Conservation (phyloP, 257 asterid species). For the Solanum ossicruentum region DNA sequence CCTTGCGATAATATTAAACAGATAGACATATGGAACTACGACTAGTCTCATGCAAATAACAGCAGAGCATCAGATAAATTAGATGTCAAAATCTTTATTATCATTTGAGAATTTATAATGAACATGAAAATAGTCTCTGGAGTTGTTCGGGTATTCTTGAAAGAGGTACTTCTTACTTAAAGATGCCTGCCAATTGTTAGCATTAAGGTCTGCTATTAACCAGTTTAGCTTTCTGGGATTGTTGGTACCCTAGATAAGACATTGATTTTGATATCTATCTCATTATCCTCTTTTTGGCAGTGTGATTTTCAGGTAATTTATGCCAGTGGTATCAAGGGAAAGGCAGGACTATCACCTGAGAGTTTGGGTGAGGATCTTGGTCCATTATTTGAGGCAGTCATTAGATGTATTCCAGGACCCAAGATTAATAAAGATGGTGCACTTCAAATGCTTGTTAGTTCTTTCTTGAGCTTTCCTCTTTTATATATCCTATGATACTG, state of each 20-base stretch:
- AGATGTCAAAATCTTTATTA: not conserved
- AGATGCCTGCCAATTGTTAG: not conserved
- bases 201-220: not conserved
- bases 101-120: not conserved
- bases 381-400: conserved; percentile 80
- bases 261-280: not conserved
- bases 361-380: conserved; percentile 85
- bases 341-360: conserved; percentile 90
- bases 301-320: conserved; percentile 98
- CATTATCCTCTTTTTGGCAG: conserved; percentile 28
- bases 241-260: not conserved
- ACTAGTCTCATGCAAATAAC: not conserved
- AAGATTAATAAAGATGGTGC: conserved; percentile 72
- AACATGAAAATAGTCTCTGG: not conserved
- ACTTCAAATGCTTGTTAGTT: conserved; percentile 96
- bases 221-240: not conserved
- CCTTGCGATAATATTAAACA: not conserved
- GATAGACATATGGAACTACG: not conserved
- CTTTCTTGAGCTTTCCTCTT: not conserved
- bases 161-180: not conserved
- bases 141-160: not conserved
- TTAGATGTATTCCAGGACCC: conserved; percentile 98
- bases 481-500: not conserved
- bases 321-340: conserved; percentile 95
- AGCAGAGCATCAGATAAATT: not conserved